Evolutionary conservation across 2,329 filamentous ascomycete species (phyloP), one percentile per base, ranked within the genome.

Genomic region (Phaeosphaeria sp.): DNA sequence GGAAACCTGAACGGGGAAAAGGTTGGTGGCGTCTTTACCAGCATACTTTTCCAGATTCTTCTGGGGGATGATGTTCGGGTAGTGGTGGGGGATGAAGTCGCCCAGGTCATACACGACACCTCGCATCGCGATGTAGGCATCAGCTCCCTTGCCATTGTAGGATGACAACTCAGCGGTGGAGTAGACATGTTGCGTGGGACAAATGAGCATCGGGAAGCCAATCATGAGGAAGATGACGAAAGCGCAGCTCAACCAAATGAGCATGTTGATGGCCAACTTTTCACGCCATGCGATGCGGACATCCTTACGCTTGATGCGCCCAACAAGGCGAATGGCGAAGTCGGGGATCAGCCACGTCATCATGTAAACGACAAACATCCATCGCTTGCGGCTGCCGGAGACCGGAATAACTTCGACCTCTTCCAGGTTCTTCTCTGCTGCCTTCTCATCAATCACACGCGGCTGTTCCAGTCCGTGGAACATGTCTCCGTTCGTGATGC

Each of bases 401-500:
- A 91, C 87, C 46, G 86, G 86, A 62, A 89, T 87, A 70, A 93
- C 91, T 63, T 99, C 95, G 2, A 99, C 91, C 77, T 97, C 94
- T 58, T 91, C 88, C 79, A 97, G 86, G 17, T 91, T 88, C 78
- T 94, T 92, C 66, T 96, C 92, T 65, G 97, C 96, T 60, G 92
- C 92, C 66, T 96, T 94, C 79, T 98, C 94, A 0, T 94, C 92
- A 87, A 99, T 92, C 74, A 97, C 91, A 74, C 96, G 91, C 62
- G 92, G 87, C 6, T 94, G 97, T 67, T 98, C 94, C 7, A 98
- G 84, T 70, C 97, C 97, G 72, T 93, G 92, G 84, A 99, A 99
- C 94, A 99, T 97, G 75, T 99, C 95, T 7, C 95, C 63, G 52
- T 87, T 91, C 48, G 93, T 91, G 74, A 97, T 90, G 6, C 92